A percentile compares a stretch with the other conserved stretches of the same genome.
Evolutionary conservation across 2,329 filamentous ascomycete genomes (phyloP).

Genomic region (Leptographium lundbergii): DNA sequence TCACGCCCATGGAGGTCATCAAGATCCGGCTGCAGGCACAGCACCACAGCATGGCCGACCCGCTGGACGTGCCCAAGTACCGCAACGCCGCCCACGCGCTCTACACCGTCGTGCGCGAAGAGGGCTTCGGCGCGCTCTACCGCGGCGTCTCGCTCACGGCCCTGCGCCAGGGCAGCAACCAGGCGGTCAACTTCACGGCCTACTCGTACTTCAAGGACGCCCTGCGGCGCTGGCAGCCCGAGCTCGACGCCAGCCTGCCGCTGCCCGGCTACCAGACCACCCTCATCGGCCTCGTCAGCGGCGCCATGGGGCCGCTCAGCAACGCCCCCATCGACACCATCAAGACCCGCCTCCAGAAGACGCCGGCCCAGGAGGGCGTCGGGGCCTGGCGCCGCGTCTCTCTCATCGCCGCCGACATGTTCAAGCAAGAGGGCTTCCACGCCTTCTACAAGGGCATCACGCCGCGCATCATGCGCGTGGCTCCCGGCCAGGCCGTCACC

Average conservation of each 20-base stretch:
- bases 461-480: slow-evolving; percentile 91
- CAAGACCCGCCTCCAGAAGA: slow-evolving; percentile 92
- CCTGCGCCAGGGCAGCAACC: slow-evolving; percentile 87
- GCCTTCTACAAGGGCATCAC: slow-evolving; percentile 99
- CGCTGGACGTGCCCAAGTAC: slow-evolving; percentile 92
- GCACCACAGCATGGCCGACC: slow-evolving; percentile 95
- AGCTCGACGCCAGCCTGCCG: slow-evolving; percentile 43
- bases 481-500: slow-evolving; percentile 77
- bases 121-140: slow-evolving; percentile 78
- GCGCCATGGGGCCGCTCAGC: slow-evolving; percentile 89
- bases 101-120: slow-evolving; percentile 86
- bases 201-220: slow-evolving; percentile 85
- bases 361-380: slow-evolving; percentile 67
- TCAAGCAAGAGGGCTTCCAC: slow-evolving; percentile 56
- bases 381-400: slow-evolving; percentile 69
- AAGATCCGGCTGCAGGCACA: slow-evolving; percentile 98
- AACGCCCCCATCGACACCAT: slow-evolving; percentile 99
- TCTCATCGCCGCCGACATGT: slow-evolving; percentile 70
- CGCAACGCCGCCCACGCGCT: slow-evolving; percentile 74
- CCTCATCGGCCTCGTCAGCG: slow-evolving; percentile 76
- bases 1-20: slow-evolving; percentile 98
- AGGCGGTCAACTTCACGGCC: slow-evolving; percentile 97
- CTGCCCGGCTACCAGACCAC: slow-evolving; percentile 86
- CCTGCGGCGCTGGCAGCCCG: slow-evolving; percentile 60
- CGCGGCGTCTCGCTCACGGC: slow-evolving; percentile 89